Conservation (phyloP, 192 early-diverging fungal genomes). For the Coemansia sp. region DNA sequence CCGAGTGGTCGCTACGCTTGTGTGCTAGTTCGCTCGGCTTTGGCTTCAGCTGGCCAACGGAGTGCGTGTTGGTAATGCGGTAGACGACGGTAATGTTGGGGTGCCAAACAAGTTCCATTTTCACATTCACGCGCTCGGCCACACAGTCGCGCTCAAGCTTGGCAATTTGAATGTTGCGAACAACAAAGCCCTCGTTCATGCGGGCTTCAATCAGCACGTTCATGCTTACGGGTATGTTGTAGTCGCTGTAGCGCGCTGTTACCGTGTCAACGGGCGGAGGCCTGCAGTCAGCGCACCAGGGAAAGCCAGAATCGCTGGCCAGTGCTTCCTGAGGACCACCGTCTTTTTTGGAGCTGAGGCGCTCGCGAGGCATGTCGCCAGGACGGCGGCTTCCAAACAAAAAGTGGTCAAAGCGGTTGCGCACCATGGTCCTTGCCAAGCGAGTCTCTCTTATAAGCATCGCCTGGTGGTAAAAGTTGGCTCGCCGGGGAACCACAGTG, state of each 20-base stretch:
- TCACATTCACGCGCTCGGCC: conserved; percentile 56
- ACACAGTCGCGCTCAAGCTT: conserved; percentile 34
- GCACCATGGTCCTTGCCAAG: conserved; percentile 29
- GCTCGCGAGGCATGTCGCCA: conserved; percentile 53
- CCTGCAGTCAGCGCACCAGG: conserved; percentile 61
- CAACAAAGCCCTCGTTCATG: conserved; percentile 65
- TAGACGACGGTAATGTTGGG: conserved; percentile 75
- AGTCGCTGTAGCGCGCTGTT: conserved; percentile 60
- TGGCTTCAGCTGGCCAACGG: background rate
- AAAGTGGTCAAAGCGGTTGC: conserved; percentile 28
- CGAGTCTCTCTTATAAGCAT: conserved; percentile 49
- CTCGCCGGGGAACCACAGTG: conserved; percentile 17
- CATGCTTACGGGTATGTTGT: conserved; percentile 58
- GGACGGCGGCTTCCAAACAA: conserved; percentile 35
- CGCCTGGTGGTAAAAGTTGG: conserved; percentile 47
- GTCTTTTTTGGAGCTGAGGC: conserved; percentile 24
- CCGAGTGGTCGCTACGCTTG: background rate
- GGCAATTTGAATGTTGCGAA: conserved; percentile 55
- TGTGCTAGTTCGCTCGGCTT: background rate
- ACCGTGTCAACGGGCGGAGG: conserved; percentile 62
- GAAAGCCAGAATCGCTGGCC: conserved; percentile 53
- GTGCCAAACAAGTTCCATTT: conserved; percentile 66
- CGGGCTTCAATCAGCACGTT: conserved; percentile 60
- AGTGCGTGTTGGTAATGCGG: conserved; percentile 53
- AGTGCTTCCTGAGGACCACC: conserved; percentile 10